phyloP scores from a whole-genome alignment of 441 rosid species.

The Erodium trifolium region DNA sequence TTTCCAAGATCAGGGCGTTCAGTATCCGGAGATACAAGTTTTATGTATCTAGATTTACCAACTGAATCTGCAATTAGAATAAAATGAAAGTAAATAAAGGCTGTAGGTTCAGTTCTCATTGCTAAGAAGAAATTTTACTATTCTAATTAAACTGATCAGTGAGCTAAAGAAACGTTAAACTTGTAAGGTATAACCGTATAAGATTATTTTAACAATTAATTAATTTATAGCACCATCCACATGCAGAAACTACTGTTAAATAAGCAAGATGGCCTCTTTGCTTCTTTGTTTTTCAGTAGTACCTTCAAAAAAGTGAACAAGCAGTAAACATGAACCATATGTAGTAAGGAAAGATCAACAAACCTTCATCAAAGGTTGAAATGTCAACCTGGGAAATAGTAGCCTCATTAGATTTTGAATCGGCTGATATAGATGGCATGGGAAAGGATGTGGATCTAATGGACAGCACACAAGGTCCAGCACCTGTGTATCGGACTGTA shows the following conservation, averaged over 20 bases:
- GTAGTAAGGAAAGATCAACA: conserved; percentile 26
- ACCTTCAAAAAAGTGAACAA: conserved; percentile 6
- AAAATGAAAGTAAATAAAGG: conserved; percentile 8
- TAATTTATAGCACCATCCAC: conserved; percentile 3
- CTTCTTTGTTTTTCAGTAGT: conserved; percentile 3
- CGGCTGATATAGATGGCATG: conserved; percentile 24
- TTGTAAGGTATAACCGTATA: background rate
- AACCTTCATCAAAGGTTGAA: conserved; percentile 69
- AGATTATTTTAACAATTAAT: background rate
- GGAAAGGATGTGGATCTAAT: conserved; percentile 74
- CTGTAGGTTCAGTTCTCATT: background rate
- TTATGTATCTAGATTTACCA: conserved; percentile 59
- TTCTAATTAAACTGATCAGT: background rate
- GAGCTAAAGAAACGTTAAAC: background rate
- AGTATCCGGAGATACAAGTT: conserved; percentile 56
- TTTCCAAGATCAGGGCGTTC: conserved; percentile 94
- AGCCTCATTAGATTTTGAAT: conserved; percentile 43
- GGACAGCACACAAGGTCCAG: conserved; percentile 64
- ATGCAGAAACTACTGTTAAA: conserved; percentile 11
- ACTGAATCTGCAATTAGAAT: conserved; percentile 37
- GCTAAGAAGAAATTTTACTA: background rate
- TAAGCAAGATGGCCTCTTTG: background rate
- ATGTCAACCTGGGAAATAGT: conserved; percentile 84
- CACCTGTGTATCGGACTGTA: conserved; percentile 64
- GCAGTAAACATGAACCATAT: conserved; percentile 10